Evolutionary conservation across 202 grass and related monocot genomes (phyloP).

Genomic region (Hordeum pubiflorum): DNA sequence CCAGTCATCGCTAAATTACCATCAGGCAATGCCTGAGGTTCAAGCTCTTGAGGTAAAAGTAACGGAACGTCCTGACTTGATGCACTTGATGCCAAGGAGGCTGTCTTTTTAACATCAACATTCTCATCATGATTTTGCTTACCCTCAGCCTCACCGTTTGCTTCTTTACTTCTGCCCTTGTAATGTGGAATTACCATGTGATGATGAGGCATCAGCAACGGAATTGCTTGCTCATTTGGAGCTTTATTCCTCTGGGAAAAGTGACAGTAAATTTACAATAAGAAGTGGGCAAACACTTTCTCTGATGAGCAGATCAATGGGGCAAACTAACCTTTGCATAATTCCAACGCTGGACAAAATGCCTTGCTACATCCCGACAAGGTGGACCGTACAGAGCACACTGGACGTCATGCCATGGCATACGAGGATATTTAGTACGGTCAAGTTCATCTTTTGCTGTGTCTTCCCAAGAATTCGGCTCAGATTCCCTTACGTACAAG

Average conservation of each 20-base stretch:
- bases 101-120: conserved; percentile 39
- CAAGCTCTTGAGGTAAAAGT: conserved; percentile 89
- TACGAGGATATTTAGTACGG: conserved; percentile 86
- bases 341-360: conserved; percentile 99
- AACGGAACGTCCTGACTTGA: conserved; percentile 83
- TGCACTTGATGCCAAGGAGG: conserved; percentile 38
- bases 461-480: conserved; percentile 99
- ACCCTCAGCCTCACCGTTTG: conserved; percentile 40
- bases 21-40: conserved; percentile 40
- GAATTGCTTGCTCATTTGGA: conserved; percentile 93
- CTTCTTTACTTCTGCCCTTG: conserved; percentile 69
- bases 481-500: conserved; percentile 67
- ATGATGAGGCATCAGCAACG: conserved; percentile 92
- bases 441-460: conserved; percentile 93
- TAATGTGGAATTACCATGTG: conserved; percentile 94
- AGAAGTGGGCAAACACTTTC: neutral
- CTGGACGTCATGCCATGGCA: conserved; percentile 99
- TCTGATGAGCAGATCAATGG: conserved; percentile 21
- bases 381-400: conserved; percentile 86
- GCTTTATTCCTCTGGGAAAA: conserved; percentile 86
- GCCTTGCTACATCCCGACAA: conserved; percentile 86
- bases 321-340: conserved; percentile 71
- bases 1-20: conserved; percentile 45
- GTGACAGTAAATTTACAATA: conserved; percentile 16
- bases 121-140: conserved; percentile 36